These are phyloP conservation scores for Cladosporium oxysporum DNA, from an alignment of 2,329 filamentous ascomycete genomes.

Conservation along the genomic window DNA sequence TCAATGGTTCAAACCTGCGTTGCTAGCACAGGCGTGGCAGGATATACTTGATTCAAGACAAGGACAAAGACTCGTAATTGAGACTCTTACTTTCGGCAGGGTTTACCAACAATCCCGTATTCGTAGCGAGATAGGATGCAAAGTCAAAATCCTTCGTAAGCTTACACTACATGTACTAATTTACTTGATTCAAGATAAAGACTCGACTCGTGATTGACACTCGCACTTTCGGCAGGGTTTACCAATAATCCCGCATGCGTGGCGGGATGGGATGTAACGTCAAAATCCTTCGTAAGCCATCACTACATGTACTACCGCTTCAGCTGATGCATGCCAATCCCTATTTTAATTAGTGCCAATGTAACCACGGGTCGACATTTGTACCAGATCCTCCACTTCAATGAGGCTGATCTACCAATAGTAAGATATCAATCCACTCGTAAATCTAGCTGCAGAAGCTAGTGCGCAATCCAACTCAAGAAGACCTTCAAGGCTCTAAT, in stretches of 20 bases:
- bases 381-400: neutral
- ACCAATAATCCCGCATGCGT: neutral
- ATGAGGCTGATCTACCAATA: slow-evolving; percentile 2
- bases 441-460: neutral
- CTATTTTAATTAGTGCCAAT: neutral
- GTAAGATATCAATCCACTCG: neutral
- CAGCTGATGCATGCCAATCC: neutral
- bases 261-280: slow-evolving; percentile 1
- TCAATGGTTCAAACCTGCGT: neutral
- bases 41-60: neutral
- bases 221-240: neutral
- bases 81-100: neutral
- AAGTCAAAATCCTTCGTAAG: slow-evolving; percentile 1
- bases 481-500: too few species aligned
- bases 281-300: too few species aligned
- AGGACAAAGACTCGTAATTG: neutral
- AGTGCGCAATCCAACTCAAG: neutral
- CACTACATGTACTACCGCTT: neutral
- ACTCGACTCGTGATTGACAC: neutral
- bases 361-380: neutral
- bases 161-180: neutral
- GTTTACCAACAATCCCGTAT: neutral
- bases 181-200: neutral
- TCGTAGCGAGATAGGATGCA: neutral
- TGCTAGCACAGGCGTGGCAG: neutral